These are phyloP conservation scores for Solanum virginianum DNA, from an alignment of 257 asterid species.

Conservation along the genomic window DNA sequence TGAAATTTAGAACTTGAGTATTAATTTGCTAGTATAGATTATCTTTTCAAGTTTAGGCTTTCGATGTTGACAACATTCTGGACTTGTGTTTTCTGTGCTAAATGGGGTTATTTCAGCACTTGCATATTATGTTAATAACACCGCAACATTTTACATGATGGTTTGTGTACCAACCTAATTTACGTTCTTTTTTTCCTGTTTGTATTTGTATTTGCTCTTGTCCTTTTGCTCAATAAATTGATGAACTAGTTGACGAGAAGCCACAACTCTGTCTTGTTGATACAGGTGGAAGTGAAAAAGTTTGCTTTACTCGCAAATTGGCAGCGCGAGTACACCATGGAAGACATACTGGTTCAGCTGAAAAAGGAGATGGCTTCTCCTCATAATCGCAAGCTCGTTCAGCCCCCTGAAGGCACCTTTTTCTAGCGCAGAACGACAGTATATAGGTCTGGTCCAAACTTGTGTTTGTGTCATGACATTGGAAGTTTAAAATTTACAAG, in stretches of 20 bases:
- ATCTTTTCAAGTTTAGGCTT: background rate
- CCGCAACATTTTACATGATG: background rate
- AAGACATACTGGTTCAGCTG: conserved; percentile 48
- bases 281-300: conserved; percentile 71
- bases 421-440: conserved; percentile 33
- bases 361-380: conserved; percentile 61
- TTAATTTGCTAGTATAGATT: no score
- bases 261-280: background rate
- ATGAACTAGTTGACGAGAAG: background rate
- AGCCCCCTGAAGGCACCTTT: conserved; percentile 84
- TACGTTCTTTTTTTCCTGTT: background rate
- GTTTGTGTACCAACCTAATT: background rate
- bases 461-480: background rate
- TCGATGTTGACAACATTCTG: background rate
- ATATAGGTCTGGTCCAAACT: background rate
- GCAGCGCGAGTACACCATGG: conserved; percentile 78
- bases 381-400: conserved; percentile 59
- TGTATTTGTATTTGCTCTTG: background rate
- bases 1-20: background rate
- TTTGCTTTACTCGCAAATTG: conserved; percentile 57
- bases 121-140: background rate
- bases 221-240: background rate
- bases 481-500: background rate
- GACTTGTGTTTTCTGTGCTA: background rate
- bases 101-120: background rate